phyloP scores from a whole-genome alignment of 208 protist genomes.

The Trypanosoma vivax region DNA sequence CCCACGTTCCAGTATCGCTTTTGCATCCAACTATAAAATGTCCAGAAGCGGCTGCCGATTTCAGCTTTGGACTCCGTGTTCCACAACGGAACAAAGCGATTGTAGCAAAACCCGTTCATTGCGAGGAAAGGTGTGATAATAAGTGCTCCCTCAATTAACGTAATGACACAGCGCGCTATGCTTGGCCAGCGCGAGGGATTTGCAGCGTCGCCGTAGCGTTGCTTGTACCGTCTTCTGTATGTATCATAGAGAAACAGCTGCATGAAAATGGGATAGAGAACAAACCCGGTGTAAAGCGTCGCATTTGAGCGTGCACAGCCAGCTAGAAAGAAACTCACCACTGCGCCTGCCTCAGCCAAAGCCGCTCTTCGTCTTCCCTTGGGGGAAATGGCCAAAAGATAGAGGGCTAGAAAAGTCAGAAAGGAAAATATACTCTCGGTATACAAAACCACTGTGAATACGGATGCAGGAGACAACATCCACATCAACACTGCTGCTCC shows the following conservation, averaged over 20 bases:
- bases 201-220: neutral
- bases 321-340: constrained; percentile 43
- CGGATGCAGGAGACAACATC: constrained; percentile 50
- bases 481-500: constrained; percentile 48
- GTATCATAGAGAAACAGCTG: constrained; percentile 29
- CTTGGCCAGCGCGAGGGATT: constrained; percentile 27
- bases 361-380: neutral
- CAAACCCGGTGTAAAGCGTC: constrained; percentile 44
- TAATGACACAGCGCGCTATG: constrained; percentile 26
- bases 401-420: constrained; percentile 48
- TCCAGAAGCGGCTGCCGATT: constrained; percentile 41
- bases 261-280: constrained; percentile 56
- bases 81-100: constrained; percentile 37
- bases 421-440: constrained; percentile 70
- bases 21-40: constrained; percentile 64
- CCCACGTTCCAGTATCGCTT: constrained; percentile 73
- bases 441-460: constrained; percentile 73
- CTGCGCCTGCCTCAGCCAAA: constrained; percentile 18
- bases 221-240: constrained; percentile 20
- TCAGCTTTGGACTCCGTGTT: constrained; percentile 1
- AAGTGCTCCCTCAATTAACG: constrained; percentile 28
- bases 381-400: constrained; percentile 26
- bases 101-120: constrained; percentile 54
- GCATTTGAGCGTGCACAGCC: constrained; percentile 59
- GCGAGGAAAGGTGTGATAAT: constrained; percentile 39